Evolutionary conservation across 495 filamentous ascomycete genomes (phyloP).

Genomic region (Lasiosphaeria hispida): DNA sequence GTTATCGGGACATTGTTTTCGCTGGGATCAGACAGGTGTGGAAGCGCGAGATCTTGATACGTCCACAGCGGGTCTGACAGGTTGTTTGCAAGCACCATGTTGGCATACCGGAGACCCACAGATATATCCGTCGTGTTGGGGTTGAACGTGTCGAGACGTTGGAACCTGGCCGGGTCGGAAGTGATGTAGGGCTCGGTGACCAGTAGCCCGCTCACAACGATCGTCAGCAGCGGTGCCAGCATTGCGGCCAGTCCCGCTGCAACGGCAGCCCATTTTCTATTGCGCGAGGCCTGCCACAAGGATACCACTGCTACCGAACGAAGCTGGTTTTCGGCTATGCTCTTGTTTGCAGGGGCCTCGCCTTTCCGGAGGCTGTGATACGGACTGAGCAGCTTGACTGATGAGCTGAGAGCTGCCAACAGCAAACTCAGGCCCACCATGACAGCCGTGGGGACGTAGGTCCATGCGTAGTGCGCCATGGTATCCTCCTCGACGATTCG

Average conservation of each 20-base stretch:
- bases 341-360: neutral
- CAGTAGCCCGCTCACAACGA: conserved; percentile 1
- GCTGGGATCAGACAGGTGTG: neutral
- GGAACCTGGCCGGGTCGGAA: neutral
- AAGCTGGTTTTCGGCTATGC: neutral
- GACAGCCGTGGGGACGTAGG: neutral
- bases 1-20: neutral
- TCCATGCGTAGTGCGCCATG: neutral
- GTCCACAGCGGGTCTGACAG: conserved; percentile 3
- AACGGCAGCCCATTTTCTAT: neutral
- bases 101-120: neutral
- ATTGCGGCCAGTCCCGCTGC: neutral
- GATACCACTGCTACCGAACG: neutral
- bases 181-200: neutral
- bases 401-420: neutral
- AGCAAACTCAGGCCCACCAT: neutral
- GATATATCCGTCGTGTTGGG: neutral
- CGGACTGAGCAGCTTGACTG: neutral
- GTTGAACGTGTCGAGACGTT: neutral
- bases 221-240: neutral
- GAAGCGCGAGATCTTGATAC: neutral
- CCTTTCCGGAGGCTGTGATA: neutral
- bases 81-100: conserved; percentile 2
- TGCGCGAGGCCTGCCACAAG: neutral
- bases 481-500: neutral